Evolutionary conservation across 768 basidiomycete genomes (phyloP).

Genomic region (Hydnomerulius pinastri): DNA sequence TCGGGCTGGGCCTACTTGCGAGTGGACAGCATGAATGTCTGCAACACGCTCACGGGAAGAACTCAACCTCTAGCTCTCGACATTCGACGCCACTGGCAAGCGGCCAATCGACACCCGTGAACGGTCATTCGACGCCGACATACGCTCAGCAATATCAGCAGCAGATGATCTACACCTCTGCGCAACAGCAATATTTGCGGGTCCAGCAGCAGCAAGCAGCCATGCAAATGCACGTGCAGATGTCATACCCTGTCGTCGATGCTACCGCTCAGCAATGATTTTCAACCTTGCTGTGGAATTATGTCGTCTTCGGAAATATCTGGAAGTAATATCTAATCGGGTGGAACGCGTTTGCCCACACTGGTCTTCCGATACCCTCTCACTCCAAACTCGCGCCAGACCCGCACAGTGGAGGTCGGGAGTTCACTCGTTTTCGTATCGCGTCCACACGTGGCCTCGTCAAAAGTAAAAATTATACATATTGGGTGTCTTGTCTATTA

Average conservation of each 20-base stretch:
- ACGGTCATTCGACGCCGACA: conserved; percentile 30
- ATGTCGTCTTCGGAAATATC: neutral
- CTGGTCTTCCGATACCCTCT: conserved; percentile 18
- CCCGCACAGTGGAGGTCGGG: neutral
- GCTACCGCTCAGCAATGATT: conserved; percentile 18
- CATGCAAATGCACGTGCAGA: conserved; percentile 30
- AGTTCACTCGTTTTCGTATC: neutral
- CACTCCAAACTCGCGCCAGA: neutral
- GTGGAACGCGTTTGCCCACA: neutral
- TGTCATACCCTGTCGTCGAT: conserved; percentile 25
- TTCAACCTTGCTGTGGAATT: neutral
- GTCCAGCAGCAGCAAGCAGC: conserved; percentile 35
- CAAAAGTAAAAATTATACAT: conserved; percentile 41
- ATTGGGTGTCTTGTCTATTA: conserved; percentile 35
- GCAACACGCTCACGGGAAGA: conserved; percentile 34
- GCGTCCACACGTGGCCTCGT: neutral
- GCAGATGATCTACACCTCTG: conserved; percentile 38
- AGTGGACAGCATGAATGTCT: conserved; percentile 67
- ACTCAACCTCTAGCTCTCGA: conserved; percentile 32
- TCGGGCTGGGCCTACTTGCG: conserved; percentile 83
- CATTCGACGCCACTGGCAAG: conserved; percentile 34
- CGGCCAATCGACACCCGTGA: conserved; percentile 34
- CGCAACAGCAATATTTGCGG: conserved; percentile 39
- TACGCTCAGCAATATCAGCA: conserved; percentile 38
- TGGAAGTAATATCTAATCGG: conserved; percentile 3